Conservation (phyloP, 202 grass and related monocot species). For the Carex sylvatica region DNA sequence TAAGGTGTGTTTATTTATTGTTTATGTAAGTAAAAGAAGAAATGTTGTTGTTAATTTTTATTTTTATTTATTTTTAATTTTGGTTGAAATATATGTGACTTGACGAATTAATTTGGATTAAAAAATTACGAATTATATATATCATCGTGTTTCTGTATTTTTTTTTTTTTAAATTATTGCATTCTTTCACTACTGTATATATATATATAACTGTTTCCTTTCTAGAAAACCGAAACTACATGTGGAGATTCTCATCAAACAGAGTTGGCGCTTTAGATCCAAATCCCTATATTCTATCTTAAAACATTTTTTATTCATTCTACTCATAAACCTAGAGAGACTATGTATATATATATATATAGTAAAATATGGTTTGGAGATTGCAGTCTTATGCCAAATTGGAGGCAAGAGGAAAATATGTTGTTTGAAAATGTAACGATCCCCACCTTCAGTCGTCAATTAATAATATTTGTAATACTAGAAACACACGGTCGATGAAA, state of each 20-base stretch:
- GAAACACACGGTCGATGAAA: no score
- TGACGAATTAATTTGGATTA: not conserved
- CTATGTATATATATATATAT: not conserved
- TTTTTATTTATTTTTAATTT: not conserved
- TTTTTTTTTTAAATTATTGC: not conserved
- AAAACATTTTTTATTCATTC: not conserved
- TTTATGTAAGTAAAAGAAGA: slow-evolving; percentile 29
- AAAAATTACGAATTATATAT: not conserved
- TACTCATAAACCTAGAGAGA: not conserved
- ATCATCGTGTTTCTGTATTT: not conserved
- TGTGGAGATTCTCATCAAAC: not conserved
- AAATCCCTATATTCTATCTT: not conserved
- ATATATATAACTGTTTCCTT: not conserved
- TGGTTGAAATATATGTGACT: not conserved
- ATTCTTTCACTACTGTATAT: not conserved
- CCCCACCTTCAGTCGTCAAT: no score
- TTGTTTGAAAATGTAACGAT: no score
- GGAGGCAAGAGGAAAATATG: no score
- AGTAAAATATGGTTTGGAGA: not conserved
- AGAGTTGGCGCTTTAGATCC: not conserved
- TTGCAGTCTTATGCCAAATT: not conserved
- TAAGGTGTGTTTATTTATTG: slow-evolving; percentile 16
- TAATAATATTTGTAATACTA: no score
- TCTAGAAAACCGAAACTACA: slow-evolving; percentile 10
- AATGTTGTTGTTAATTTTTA: slow-evolving; percentile 6